A percentile compares a stretch with the other conserved stretches of the same genome.
These are phyloP conservation scores for Pontederia crassipes DNA, from an alignment of 176 grass and related monocot genomes.

Conservation along the genomic window DNA sequence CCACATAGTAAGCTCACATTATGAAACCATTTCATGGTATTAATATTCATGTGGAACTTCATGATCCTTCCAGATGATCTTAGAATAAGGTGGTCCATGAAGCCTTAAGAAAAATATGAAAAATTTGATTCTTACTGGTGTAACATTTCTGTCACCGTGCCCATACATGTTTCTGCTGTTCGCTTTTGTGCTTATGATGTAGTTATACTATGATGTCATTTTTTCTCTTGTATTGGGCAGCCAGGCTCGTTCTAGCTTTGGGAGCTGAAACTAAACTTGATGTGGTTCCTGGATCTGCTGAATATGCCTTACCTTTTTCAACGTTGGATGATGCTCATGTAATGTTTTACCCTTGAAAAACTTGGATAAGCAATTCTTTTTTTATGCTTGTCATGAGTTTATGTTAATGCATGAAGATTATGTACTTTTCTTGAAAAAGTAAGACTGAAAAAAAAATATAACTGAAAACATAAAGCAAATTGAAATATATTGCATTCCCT, in stretches of 20 bases:
- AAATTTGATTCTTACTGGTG: too few species aligned
- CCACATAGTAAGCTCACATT: too few species aligned
- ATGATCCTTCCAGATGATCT: too few species aligned
- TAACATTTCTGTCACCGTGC: too few species aligned
- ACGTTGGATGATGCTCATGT: constrained; percentile 88
- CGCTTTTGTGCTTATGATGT: neutral
- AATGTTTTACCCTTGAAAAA: constrained; percentile 17
- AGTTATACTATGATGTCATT: constrained; percentile 9
- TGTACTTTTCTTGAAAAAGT: neutral
- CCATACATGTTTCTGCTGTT: too few species aligned
- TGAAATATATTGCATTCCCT: neutral
- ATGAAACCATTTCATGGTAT: too few species aligned
- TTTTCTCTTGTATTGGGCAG: constrained; percentile 64
- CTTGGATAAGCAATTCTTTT: too few species aligned
- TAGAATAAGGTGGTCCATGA: too few species aligned
- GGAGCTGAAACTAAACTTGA: constrained; percentile 94
- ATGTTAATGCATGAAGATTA: too few species aligned
- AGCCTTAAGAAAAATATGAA: too few species aligned
- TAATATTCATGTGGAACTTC: too few species aligned
- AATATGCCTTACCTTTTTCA: constrained; percentile 82
- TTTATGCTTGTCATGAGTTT: too few species aligned
- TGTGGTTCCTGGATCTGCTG: constrained; percentile 67
- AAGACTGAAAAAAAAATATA: neutral
- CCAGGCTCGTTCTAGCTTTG: constrained; percentile 97
- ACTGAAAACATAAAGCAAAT: neutral